Conservation (phyloP, 495 filamentous ascomycete genomes). For the Penicillium mononematosum region DNA sequence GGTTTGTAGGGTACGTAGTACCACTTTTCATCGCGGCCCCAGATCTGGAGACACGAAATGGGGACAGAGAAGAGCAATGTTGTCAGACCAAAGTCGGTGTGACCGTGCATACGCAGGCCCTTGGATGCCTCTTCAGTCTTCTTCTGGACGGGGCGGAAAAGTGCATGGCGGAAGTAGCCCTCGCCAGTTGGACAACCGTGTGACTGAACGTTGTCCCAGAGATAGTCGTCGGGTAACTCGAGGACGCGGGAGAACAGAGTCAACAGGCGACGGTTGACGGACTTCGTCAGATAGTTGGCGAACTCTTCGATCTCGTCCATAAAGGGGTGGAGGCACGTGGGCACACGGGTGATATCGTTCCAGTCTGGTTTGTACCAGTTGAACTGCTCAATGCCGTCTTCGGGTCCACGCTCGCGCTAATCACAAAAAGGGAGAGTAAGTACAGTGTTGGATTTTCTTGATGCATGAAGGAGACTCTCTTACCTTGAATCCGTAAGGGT, state of each 20-base stretch:
- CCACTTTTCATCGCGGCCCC: slow-evolving; percentile 42
- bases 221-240: slow-evolving; percentile 45
- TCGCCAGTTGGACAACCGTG: slow-evolving; percentile 45
- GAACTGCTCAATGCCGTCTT: slow-evolving; percentile 50
- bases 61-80: slow-evolving; percentile 47
- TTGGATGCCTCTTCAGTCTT: slow-evolving; percentile 38
- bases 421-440: neutral
- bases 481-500: slow-evolving; percentile 43
- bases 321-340: slow-evolving; percentile 41
- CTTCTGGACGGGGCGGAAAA: slow-evolving; percentile 43
- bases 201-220: slow-evolving; percentile 47
- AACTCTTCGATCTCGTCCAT: slow-evolving; percentile 48
- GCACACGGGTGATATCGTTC: slow-evolving; percentile 33
- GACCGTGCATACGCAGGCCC: slow-evolving; percentile 46
- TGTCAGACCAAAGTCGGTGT: slow-evolving; percentile 45
- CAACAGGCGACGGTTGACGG: slow-evolving; percentile 45
- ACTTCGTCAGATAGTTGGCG: slow-evolving; percentile 44
- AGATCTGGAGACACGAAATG: slow-evolving; percentile 44
- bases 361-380: slow-evolving; percentile 47
- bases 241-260: slow-evolving; percentile 47
- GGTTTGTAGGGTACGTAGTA: slow-evolving; percentile 46
- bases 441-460: neutral
- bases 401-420: slow-evolving; percentile 35
- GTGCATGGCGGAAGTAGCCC: slow-evolving; percentile 48
- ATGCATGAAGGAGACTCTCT: neutral